Evolutionary conservation across 345 rosid species (phyloP).

Genomic region (Mangifera indica): DNA sequence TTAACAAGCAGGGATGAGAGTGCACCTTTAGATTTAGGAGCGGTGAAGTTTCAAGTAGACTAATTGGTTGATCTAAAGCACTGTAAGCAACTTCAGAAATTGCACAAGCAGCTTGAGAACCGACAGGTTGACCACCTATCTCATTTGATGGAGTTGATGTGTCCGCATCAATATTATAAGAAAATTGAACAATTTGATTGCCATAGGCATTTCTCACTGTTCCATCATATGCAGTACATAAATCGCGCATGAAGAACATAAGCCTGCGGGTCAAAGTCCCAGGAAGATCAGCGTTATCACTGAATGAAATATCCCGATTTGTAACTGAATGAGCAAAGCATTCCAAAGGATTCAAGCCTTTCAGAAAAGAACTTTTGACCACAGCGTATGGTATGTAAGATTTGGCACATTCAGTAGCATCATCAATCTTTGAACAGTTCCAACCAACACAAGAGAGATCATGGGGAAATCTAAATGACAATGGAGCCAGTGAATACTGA

Average conservation of each 20-base stretch:
- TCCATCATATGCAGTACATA: constrained; percentile 73
- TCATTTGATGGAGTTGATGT: constrained; percentile 24
- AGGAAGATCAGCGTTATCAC: constrained; percentile 96
- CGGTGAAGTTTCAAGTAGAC: constrained; percentile 81
- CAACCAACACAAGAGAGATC: constrained; percentile 65
- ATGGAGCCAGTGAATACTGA: constrained; percentile 72
- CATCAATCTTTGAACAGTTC: constrained; percentile 50
- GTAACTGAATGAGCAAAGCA: constrained; percentile 86
- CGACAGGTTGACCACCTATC: constrained; percentile 70
- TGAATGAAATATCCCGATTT: constrained; percentile 74
- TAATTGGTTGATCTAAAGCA: constrained; percentile 89
- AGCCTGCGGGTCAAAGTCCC: constrained; percentile 78
- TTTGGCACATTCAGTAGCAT: constrained; percentile 40
- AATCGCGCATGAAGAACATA: constrained; percentile 87
- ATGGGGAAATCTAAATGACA: constrained; percentile 79
- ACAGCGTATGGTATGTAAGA: constrained; percentile 71
- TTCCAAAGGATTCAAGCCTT: constrained; percentile 81
- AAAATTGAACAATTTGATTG: constrained; percentile 72
- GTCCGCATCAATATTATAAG: constrained; percentile 41
- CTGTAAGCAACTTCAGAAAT: constrained; percentile 93
- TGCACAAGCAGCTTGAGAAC: constrained; percentile 82
- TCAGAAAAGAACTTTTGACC: constrained; percentile 63
- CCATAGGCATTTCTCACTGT: constrained; percentile 84
- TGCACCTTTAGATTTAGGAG: constrained; percentile 67
- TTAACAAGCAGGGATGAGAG: not conserved